Percentiles rank a stretch among this genome's conserved stretches.
phyloP scores from a whole-genome alignment of 2,329 filamentous ascomycete species.

The Xylogone sp. region DNA sequence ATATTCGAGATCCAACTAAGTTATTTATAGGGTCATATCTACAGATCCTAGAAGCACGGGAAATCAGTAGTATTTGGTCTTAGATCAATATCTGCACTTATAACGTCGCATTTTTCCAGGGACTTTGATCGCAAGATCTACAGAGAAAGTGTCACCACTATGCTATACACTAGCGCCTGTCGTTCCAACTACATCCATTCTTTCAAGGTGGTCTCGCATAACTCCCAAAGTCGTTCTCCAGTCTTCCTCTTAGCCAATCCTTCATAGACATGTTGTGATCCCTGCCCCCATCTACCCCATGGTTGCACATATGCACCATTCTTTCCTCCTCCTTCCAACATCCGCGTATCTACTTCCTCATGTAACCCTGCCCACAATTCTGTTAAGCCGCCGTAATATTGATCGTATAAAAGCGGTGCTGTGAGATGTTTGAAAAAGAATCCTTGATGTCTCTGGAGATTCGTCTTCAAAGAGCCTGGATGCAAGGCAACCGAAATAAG shows the following conservation, averaged over 20 bases:
- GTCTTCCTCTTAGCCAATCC: constrained; percentile 1
- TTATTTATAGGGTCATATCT: no score
- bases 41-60: no score
- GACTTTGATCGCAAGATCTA: no score
- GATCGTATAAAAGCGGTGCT: no score
- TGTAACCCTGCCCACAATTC: constrained; percentile 13
- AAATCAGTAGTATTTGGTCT: no score
- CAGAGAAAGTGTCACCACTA: no score
- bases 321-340: constrained; percentile 3
- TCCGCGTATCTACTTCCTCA: not conserved
- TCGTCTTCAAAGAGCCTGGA: constrained; percentile 5
- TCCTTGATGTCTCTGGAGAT: not conserved
- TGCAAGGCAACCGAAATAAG: constrained; percentile 7
- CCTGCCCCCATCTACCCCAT: constrained; percentile 7
- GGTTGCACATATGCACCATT: constrained; percentile 10
- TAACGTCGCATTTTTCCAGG: no score
- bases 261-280: constrained; percentile 3
- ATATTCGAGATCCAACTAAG: no score
- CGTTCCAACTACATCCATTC: constrained; percentile 1
- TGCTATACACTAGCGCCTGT: no score
- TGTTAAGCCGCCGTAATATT: constrained; percentile 14
- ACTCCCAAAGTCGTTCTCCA: constrained; percentile 2
- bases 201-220: constrained; percentile 3
- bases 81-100: no score
- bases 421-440: no score